phyloP scores from a whole-genome alignment of 495 filamentous ascomycete species.

The Penicillium verhagenii region DNA sequence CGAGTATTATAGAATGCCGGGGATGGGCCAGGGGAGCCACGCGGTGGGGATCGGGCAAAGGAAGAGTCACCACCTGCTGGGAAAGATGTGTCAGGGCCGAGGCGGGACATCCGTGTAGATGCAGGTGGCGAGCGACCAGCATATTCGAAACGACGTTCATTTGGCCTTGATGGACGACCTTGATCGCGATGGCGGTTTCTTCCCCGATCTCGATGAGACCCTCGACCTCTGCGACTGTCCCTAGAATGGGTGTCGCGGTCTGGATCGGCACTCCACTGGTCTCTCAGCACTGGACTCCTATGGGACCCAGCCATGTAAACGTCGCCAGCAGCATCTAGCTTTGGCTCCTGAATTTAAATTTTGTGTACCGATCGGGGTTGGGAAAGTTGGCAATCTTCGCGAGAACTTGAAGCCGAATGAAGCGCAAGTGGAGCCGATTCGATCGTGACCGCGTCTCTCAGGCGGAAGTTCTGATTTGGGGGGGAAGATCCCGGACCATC shows the following conservation, averaged over 20 bases:
- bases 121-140: conserved; percentile 38
- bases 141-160: conserved; percentile 31
- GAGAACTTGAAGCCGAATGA: conserved; percentile 8
- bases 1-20: conserved; percentile 13
- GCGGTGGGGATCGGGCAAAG: conserved; percentile 27
- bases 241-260: conserved; percentile 42
- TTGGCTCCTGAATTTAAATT: conserved; percentile 10
- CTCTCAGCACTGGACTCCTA: conserved; percentile 57
- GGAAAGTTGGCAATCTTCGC: conserved; percentile 1
- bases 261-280: conserved; percentile 53
- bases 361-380: conserved; percentile 4
- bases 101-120: conserved; percentile 28
- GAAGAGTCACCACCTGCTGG: conserved; percentile 34
- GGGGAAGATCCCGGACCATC: conserved; percentile 31
- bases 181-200: conserved; percentile 35
- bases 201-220: conserved; percentile 40
- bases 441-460: conserved; percentile 30
- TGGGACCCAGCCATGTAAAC: conserved; percentile 56
- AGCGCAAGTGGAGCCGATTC: conserved; percentile 17
- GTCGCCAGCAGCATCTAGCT: conserved; percentile 45
- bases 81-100: conserved; percentile 31
- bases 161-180: conserved; percentile 32
- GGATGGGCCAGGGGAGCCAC: conserved; percentile 32
- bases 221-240: conserved; percentile 41
- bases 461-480: conserved; percentile 28